Conservation (phyloP, 1,284 basidiomycete genomes). For the Cystobasidium sp. region DNA sequence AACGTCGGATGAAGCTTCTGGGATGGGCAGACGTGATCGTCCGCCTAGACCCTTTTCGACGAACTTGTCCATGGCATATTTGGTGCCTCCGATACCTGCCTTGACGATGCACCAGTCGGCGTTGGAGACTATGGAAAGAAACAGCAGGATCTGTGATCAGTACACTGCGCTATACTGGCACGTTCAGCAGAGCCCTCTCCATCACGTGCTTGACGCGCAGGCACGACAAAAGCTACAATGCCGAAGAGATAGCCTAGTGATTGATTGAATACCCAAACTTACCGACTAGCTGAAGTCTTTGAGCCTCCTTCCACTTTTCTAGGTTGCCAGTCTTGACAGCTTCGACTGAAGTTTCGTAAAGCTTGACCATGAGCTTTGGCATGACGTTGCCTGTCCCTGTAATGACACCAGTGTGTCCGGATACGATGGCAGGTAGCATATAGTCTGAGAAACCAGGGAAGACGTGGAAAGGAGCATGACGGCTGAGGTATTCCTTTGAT, state of each 20-base stretch:
- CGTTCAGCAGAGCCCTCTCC: no score
- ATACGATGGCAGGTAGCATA: conserved; percentile 70
- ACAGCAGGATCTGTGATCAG: not conserved
- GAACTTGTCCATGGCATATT: conserved; percentile 50
- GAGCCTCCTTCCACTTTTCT: conserved; percentile 68
- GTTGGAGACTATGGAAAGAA: conserved; percentile 25
- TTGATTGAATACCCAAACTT: not conserved
- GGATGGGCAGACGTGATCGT: conserved; percentile 38
- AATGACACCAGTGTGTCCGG: conserved; percentile 61
- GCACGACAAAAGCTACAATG: no score
- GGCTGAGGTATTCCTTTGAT: conserved; percentile 48
- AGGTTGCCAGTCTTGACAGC: conserved; percentile 61
- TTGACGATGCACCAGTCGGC: conserved; percentile 55
- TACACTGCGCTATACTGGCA: no score
- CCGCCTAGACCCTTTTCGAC: conserved; percentile 46
- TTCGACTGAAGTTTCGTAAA: conserved; percentile 64
- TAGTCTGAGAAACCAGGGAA: conserved; percentile 67
- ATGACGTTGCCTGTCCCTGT: conserved; percentile 66
- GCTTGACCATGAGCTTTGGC: conserved; percentile 70
- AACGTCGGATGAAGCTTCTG: conserved; percentile 31
- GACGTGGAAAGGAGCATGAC: conserved; percentile 50
- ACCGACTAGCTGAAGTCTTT: conserved; percentile 67
- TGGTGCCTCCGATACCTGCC: conserved; percentile 54
- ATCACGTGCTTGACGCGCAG: no score
- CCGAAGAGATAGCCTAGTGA: no score